These are phyloP conservation scores for Ilyonectria robusta DNA, from an alignment of 2,329 filamentous ascomycete species.

Conservation along the genomic window DNA sequence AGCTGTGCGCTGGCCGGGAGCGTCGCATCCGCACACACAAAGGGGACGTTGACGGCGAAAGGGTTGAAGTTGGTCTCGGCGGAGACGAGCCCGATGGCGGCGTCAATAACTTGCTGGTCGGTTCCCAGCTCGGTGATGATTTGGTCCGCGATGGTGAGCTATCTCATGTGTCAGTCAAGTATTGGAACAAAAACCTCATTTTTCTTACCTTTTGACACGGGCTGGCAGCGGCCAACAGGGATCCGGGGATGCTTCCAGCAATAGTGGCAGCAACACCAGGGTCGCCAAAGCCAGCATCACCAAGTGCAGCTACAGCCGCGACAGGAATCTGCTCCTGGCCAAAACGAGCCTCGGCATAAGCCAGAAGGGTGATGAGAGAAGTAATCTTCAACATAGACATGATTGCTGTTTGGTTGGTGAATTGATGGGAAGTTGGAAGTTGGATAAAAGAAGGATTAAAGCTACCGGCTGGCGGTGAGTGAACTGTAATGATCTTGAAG, in stretches of 20 bases:
- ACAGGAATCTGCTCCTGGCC: constrained; percentile 75
- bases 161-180: constrained; percentile 33
- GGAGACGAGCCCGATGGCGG: constrained; percentile 73
- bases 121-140: constrained; percentile 74
- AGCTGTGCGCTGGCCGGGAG: constrained; percentile 74
- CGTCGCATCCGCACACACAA: constrained; percentile 74
- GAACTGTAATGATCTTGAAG: constrained; percentile 36
- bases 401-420: constrained; percentile 19
- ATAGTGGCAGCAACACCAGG: constrained; percentile 75
- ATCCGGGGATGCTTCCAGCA: constrained; percentile 71
- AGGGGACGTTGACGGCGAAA: constrained; percentile 70
- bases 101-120: constrained; percentile 71
- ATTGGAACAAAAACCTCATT: background rate
- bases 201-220: constrained; percentile 72
- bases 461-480: constrained; percentile 42
- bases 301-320: constrained; percentile 65
- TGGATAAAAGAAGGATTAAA: constrained; percentile 25
- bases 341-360: constrained; percentile 69
- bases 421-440: constrained; percentile 20
- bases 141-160: constrained; percentile 75
- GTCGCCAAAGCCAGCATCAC: constrained; percentile 61
- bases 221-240: constrained; percentile 75
- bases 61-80: constrained; percentile 84
- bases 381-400: constrained; percentile 37
- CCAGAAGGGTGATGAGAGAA: constrained; percentile 48